Evolutionary conservation across 2,329 filamentous ascomycete genomes (phyloP).

Genomic region (Fusarium praegraminearum): DNA sequence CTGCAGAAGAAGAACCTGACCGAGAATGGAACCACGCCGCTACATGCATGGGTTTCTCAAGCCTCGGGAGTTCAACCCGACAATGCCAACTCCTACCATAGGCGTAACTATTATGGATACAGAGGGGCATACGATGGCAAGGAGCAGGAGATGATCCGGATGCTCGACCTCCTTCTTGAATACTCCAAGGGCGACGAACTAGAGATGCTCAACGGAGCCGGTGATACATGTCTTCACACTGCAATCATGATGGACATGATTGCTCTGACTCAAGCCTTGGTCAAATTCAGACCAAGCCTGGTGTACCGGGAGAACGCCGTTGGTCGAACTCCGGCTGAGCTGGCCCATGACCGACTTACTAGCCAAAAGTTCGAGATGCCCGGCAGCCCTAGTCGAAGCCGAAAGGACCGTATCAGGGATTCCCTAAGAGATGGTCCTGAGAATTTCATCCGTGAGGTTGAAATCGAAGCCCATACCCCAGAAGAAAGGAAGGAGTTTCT

Average conservation of each 20-base stretch:
- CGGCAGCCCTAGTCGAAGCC: conserved; percentile 7
- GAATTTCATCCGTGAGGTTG: conserved; percentile 25
- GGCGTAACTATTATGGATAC: conserved; percentile 18
- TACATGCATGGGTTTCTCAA: conserved; percentile 69
- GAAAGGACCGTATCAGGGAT: conserved; percentile 2
- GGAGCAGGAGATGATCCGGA: conserved; percentile 52
- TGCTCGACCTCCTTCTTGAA: conserved; percentile 64
- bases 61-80: conserved; percentile 38
- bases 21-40: conserved; percentile 69
- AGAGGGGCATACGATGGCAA: conserved; percentile 40
- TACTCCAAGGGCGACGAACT: conserved; percentile 69
- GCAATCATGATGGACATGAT: conserved; percentile 58
- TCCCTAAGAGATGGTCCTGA: conserved; percentile 15
- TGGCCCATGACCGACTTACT: conserved; percentile 69
- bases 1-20: conserved; percentile 66
- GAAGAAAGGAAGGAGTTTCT: conserved; percentile 41
- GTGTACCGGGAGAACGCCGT: conserved; percentile 80
- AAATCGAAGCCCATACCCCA: conserved; percentile 22
- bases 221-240: conserved; percentile 74
- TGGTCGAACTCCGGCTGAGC: conserved; percentile 77
- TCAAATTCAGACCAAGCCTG: conserved; percentile 69
- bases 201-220: conserved; percentile 71
- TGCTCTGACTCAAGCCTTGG: conserved; percentile 57
- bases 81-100: conserved; percentile 11
- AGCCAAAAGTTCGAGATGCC: conserved; percentile 52